Percentiles rank a stretch among this genome's conserved stretches.
Evolutionary conservation across 768 basidiomycete species (phyloP).

Genomic region (Termitomyces sp.): DNA sequence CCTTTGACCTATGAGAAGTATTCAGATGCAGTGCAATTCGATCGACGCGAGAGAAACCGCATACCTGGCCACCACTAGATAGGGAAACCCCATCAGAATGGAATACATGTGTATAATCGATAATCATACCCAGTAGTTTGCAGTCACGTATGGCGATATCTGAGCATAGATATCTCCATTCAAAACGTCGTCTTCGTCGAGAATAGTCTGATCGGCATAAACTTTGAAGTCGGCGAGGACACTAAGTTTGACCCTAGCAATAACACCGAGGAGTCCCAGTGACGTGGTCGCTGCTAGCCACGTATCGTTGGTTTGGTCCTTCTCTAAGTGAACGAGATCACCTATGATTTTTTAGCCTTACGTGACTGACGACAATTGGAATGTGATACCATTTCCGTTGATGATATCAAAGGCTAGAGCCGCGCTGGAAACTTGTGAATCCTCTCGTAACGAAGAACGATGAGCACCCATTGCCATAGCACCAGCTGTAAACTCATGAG

Average conservation of each 20-base stretch:
- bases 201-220: slow-evolving; percentile 29
- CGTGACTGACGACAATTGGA: not conserved
- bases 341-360: slow-evolving; percentile 16
- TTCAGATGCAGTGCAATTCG: not conserved
- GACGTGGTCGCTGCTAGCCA: slow-evolving; percentile 37
- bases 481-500: slow-evolving; percentile 17
- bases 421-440: slow-evolving; percentile 33
- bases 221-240: slow-evolving; percentile 34
- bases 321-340: slow-evolving; percentile 30
- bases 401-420: slow-evolving; percentile 33
- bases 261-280: slow-evolving; percentile 32
- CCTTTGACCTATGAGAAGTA: slow-evolving; percentile 21
- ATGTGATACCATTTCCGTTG: slow-evolving; percentile 26
- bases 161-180: slow-evolving; percentile 28
- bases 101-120: not conserved
- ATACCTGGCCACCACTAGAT: slow-evolving; percentile 34
- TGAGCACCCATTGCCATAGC: slow-evolving; percentile 37
- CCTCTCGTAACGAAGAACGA: slow-evolving; percentile 35
- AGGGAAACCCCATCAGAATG: not conserved
- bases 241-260: slow-evolving; percentile 28
- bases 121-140: slow-evolving; percentile 32
- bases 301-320: slow-evolving; percentile 26
- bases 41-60: not conserved
- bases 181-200: slow-evolving; percentile 28
- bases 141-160: slow-evolving; percentile 35